Base-by-base conservation (phyloP, 805 yeast species). In the Barnettozyma populi region DNA sequence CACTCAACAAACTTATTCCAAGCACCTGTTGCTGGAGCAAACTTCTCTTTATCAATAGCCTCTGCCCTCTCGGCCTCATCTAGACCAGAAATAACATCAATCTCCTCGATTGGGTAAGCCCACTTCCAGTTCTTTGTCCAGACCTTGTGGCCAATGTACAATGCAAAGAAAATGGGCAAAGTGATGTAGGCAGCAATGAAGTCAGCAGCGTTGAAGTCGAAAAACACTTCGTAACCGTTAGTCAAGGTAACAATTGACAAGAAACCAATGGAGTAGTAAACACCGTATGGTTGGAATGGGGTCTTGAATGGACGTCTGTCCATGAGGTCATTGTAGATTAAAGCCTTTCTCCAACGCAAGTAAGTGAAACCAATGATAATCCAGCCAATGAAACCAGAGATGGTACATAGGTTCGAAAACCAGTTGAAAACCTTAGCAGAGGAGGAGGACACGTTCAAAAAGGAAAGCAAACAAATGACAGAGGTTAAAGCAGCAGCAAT, bases 341-440 rank as follows among this genome's bases (percentile, higher is more conserved):
- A 72, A 11, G 87, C 90, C 57, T 76, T 78, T 66, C 86, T 79
- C 69, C 85, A 86, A 57, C 79, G 75, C 47, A 86, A 67, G 67
- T 80, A 87, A 38, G 85, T 77, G 50, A 82, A 70, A 52, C 83
- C 72, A 57, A 85, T 82, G 47, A 86, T 75, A 41, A 82, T 70
- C 90, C 92, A 86, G 52, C 88, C 84, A 56, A 86, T 68, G 54
- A 86, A 73, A 53, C 92, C 92, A 46, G 85, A 79, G 54, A 86
- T 81, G 38, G 92, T 81, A 48, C 83, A 88, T 46, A 85, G 82
- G 61, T 84, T 86, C 49, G 86, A 86, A 59, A 87, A 82, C 67
- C 85, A 84, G 44, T 65, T 71, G 72, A 86, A 86, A 23, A 84
- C 74, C 29, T 74, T 73, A 18, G 79, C 69, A 6, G 90, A 71